Base-by-base conservation (phyloP, 179 eudicot genomes). In the Drosera spatulata region DNA sequence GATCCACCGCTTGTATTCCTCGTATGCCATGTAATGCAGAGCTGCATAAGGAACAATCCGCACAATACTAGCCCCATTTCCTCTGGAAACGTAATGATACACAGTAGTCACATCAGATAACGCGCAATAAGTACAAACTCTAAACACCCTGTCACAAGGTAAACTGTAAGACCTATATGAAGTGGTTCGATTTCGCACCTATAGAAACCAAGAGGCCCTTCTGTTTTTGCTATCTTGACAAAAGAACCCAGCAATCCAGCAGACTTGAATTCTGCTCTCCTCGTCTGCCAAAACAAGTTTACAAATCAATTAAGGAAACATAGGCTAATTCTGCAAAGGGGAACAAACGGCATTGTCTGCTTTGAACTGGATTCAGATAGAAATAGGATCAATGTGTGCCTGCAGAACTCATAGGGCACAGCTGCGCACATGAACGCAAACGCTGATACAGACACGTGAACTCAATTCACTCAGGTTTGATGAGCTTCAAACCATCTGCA, bases 31-130 rank as follows among this genome's bases (percentile, higher is more conserved):
- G 72, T 78, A 88, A 57, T 91, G 97, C 71, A 91, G 66, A 41
- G 96, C 97, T 50, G 95, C 97, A 79, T 91, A 88, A 61, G 97
- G 97, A 67, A 91, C 95, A 50, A 91, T 91, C 13, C 96, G 77
- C 42, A 95, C 96, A 51, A 88, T 91, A 76, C 97, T 91, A 39
- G 96, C 96, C 64, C 97, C 97, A 79, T 91, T 91, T 14, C 97
- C 97, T 79, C 97, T 91, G 82, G 33, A 71, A 22, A 22, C 33
- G 33, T 22, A 22, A 22, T 22, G 33, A 22, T 22, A 22, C 33
- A 22, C 33, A 0, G 33, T 22, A 22, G 33, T 22, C 33, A 22
- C 53, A 48, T 38, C 46, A 14, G n/a, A 10, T 37, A 44, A n/a
- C 59, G 33, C 33, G 33, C 60, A 59, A 50, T 48, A 39, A n/a